A percentile compares a stretch with the other conserved stretches of the same genome.
phyloP scores from a whole-genome alignment of 2,329 filamentous ascomycete species.

The Ilyonectria robusta region DNA sequence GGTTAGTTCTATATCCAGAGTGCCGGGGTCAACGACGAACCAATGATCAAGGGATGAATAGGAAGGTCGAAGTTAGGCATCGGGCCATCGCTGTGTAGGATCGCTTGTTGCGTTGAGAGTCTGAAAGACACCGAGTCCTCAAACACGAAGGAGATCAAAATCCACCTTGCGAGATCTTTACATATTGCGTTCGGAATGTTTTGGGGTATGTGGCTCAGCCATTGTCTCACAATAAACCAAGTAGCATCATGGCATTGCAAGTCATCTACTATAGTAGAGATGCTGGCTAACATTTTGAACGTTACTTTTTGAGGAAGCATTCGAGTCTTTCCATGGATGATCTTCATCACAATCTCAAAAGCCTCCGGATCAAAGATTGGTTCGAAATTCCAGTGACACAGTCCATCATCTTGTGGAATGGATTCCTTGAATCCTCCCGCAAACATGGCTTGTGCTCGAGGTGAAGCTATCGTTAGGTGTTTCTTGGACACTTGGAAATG shows the following conservation, averaged over 20 bases:
- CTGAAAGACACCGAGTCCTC: slow-evolving; percentile 5
- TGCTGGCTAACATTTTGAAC: slow-evolving; percentile 23
- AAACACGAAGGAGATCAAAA: slow-evolving; percentile 34
- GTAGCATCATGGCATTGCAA: slow-evolving; percentile 37
- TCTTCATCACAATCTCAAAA: slow-evolving; percentile 36
- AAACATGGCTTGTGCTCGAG: slow-evolving; percentile 21
- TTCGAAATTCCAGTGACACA: slow-evolving; percentile 28
- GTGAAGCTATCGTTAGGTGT: slow-evolving; percentile 15
- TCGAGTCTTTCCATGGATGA: slow-evolving; percentile 34
- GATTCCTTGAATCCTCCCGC: neutral
- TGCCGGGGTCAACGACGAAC: neutral
- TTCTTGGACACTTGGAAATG: slow-evolving; percentile 21
- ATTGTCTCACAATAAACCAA: slow-evolving; percentile 25
- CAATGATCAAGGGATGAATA: slow-evolving; percentile 18
- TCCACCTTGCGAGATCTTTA: slow-evolving; percentile 21
- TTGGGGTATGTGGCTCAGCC: slow-evolving; percentile 23
- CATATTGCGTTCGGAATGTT: neutral
- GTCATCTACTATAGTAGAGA: slow-evolving; percentile 37
- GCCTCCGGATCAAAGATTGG: slow-evolving; percentile 35
- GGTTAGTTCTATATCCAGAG: neutral
- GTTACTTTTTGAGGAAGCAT: slow-evolving; percentile 15
- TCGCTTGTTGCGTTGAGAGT: slow-evolving; percentile 15
- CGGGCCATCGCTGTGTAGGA: neutral
- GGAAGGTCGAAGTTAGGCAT: slow-evolving; percentile 14
- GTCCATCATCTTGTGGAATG: neutral